Evolutionary conservation across 1,284 basidiomycete genomes (phyloP), one percentile per base, ranked within the genome.

Genomic region (Marasmius tenuissimus): DNA sequence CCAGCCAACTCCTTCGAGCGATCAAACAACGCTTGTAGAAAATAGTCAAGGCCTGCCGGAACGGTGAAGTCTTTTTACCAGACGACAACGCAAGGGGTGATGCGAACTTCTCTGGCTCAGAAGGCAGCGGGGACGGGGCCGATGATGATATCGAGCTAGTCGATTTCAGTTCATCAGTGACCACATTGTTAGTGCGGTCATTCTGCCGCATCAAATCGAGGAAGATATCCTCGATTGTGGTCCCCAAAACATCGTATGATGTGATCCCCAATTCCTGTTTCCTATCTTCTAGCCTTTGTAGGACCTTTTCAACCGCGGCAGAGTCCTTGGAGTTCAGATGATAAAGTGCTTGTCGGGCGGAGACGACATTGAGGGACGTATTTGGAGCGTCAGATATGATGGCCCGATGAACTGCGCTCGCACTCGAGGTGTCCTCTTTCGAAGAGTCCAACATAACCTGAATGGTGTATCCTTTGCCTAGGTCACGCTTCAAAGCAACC

Each of bases 201-300:
- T 63, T 59, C 42, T 63, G 75, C 58, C 80, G 75, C 86, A 91
- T 92, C 35, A 94, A 75, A 51, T 83, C 80, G 8, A 94, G 77
- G 76, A 94, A 94, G 47, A 94, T 89, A 61, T 92, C 89, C 69
- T 93, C 92, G 56, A 94, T 88, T 5, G 89, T 86, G 1, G 91
- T 87, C 2, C 87, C 87, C 20, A 87, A 75, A 8, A 93, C 79
- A 56, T 92, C 88, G 68, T 90, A 92, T 0, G 81, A 82, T 0
- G 68, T 65, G 18, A 91, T 76, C 6, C 70, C 65, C 33, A 79
- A 75, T 1, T 67, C 59, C 2, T 55, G 66, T 61, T 75, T 78
- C 22, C 82, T 75, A 1, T 72, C 64, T 39, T 89, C 85, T 0
- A 93, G 72, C 0, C 84, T 61, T 38, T 81, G 76, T 16, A 93